Conservation (phyloP, 306 rosid genomes). For the Lithocarpus polystachyus region DNA sequence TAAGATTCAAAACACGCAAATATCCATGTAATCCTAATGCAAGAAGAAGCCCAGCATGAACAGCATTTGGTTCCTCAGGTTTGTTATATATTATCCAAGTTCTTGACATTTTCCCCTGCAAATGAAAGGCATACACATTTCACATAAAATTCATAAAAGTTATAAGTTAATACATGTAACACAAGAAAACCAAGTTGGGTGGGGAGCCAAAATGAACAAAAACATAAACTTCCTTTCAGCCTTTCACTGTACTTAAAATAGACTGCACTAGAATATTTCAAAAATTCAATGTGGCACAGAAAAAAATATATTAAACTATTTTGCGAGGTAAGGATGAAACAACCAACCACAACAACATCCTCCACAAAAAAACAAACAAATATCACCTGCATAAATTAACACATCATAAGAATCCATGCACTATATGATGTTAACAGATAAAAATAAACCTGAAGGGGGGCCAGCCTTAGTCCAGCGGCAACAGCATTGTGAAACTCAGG, state of each 20-base stretch:
- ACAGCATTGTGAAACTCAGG: conserved; percentile 98
- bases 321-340: background rate
- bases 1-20: conserved; percentile 63
- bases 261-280: background rate
- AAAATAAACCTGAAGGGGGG: conserved; percentile 82
- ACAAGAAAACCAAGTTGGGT: background rate
- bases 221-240: background rate
- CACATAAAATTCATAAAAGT: conserved; percentile 19
- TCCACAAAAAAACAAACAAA: background rate
- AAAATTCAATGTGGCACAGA: background rate
- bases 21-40: conserved; percentile 92
- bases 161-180: background rate
- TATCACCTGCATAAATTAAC: background rate
- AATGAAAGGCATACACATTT: conserved; percentile 23
- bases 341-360: background rate
- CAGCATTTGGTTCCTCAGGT: conserved; percentile 83
- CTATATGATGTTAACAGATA: conserved; percentile 9
- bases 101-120: conserved; percentile 97
- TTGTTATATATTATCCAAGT: conserved; percentile 86
- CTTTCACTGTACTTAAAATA: background rate
- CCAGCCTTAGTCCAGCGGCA: conserved; percentile 95
- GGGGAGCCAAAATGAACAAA: background rate
- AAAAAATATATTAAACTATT: background rate
- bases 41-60: conserved; percentile 95
- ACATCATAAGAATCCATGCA: background rate